Conservation (phyloP, 2,329 filamentous ascomycete genomes). For the Incumbomyces lentus region DNA sequence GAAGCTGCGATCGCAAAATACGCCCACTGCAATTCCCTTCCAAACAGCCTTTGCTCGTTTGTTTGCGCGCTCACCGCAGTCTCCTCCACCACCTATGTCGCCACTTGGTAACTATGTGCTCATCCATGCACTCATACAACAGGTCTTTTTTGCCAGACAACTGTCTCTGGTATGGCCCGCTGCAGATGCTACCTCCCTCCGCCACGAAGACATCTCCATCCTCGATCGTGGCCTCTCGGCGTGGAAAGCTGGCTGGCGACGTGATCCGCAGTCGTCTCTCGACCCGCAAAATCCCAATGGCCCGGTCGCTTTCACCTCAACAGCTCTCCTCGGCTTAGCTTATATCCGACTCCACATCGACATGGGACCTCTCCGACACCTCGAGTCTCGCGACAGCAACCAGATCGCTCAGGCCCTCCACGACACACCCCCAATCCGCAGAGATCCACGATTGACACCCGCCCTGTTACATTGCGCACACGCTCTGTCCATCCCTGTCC, state of each 20-base stretch:
- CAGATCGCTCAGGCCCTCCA: conserved; percentile 38
- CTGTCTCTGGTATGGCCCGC: conserved; percentile 36
- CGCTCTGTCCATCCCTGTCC: conserved; percentile 44
- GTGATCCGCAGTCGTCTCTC: conserved; percentile 42
- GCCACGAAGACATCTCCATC: conserved; percentile 34
- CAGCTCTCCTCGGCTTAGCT: conserved; percentile 36
- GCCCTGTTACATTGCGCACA: conserved; percentile 45
- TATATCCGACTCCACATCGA: conserved; percentile 40
- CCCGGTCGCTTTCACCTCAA: conserved; percentile 44
- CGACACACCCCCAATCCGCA: conserved; percentile 32
- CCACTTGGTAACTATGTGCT: conserved; percentile 46
- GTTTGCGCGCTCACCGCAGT: conserved; percentile 30
- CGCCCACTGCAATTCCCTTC: conserved; percentile 24
- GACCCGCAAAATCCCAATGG: conserved; percentile 45
- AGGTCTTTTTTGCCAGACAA: conserved; percentile 43
- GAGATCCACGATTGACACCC: conserved; percentile 38
- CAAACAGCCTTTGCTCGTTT: conserved; percentile 37
- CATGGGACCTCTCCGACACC: conserved; percentile 35
- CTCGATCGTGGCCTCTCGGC: conserved; percentile 39
- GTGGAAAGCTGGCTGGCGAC: conserved; percentile 46
- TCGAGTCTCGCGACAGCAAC: conserved; percentile 37
- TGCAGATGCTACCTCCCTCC: conserved; percentile 33
- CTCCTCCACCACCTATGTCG: conserved; percentile 30
- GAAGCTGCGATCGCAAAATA: conserved; percentile 21
- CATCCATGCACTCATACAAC: conserved; percentile 45